Conservation (phyloP, 306 rosid species). For the Gillenia trifoliata region DNA sequence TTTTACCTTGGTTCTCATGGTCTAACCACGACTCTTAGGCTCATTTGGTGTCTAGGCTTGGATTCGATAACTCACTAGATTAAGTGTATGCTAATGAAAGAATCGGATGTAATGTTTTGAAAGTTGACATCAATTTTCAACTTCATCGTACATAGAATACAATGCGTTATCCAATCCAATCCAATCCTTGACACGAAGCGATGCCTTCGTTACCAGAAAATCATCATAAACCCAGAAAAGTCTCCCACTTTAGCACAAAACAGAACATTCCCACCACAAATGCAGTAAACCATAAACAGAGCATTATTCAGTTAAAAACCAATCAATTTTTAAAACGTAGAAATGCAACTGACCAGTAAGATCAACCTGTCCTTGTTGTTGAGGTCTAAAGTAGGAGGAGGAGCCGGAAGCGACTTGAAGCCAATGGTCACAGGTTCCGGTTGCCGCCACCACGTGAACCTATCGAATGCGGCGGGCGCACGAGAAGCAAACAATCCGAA, state of each 20-base stretch:
- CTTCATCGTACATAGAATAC: too few relatives aligned
- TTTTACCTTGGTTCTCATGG: not conserved
- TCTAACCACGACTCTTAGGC: not conserved
- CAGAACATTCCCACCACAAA: not conserved
- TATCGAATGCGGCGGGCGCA: not conserved
- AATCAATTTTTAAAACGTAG: not conserved
- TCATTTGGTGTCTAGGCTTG: not conserved
- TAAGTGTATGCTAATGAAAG: not conserved
- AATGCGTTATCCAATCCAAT: not conserved
- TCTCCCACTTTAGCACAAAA: not conserved
- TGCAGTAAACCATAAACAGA: not conserved
- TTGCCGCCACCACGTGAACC: not conserved
- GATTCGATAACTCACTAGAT: not conserved
- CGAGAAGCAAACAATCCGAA: not conserved
- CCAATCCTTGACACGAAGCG: not conserved
- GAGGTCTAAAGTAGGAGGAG: not conserved
- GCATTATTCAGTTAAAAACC: not conserved
- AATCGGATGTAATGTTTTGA: not conserved
- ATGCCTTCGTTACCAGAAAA: not conserved
- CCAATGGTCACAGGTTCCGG: slow-evolving; percentile 5
- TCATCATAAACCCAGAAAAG: not conserved
- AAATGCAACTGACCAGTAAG: slow-evolving; percentile 26
- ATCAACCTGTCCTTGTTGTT: slow-evolving; percentile 29
- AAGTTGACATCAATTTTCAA: too few relatives aligned
- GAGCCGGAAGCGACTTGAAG: not conserved